These are phyloP conservation scores for Starmerella geochares DNA, from an alignment of 805 yeast species.

Conservation along the genomic window DNA sequence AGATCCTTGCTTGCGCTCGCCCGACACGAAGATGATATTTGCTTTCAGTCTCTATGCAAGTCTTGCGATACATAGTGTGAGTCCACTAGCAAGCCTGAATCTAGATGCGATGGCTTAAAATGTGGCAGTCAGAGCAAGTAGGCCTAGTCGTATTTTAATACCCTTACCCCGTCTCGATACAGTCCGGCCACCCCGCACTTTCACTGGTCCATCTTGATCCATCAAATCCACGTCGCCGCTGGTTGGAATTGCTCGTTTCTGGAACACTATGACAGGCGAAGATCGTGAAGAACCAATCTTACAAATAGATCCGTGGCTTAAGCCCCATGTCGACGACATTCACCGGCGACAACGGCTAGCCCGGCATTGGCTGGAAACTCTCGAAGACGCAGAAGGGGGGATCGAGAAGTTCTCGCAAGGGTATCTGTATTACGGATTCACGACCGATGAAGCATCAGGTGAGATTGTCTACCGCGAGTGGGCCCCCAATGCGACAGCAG, in stretches of 20 bases:
- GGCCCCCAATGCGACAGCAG: constrained; percentile 76
- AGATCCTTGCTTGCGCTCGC: not conserved
- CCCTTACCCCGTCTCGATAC: not conserved
- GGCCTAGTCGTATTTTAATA: too few relatives aligned
- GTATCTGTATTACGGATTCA: constrained; percentile 67
- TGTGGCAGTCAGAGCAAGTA: too few relatives aligned
- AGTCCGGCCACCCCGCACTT: not conserved
- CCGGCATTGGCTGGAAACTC: constrained; percentile 48
- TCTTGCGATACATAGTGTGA: too few relatives aligned
- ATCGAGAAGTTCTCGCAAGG: constrained; percentile 63
- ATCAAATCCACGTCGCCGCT: too few relatives aligned
- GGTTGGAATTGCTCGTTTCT: too few relatives aligned
- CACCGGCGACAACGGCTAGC: constrained; percentile 58
- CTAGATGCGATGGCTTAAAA: too few relatives aligned
- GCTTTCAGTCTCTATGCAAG: too few relatives aligned
- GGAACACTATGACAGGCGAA: not conserved
- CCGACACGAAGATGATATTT: too few relatives aligned
- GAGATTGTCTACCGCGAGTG: constrained; percentile 65
- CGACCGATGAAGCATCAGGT: constrained; percentile 43
- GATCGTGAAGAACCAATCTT: constrained; percentile 34
- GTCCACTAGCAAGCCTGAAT: too few relatives aligned
- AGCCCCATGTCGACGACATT: constrained; percentile 62
- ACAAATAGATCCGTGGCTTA: constrained; percentile 74
- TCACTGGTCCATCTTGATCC: too few relatives aligned
- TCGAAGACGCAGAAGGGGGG: constrained; percentile 54